These are phyloP conservation scores for Clitopilus passeckerianus DNA, from an alignment of 768 basidiomycete genomes.

Conservation along the genomic window DNA sequence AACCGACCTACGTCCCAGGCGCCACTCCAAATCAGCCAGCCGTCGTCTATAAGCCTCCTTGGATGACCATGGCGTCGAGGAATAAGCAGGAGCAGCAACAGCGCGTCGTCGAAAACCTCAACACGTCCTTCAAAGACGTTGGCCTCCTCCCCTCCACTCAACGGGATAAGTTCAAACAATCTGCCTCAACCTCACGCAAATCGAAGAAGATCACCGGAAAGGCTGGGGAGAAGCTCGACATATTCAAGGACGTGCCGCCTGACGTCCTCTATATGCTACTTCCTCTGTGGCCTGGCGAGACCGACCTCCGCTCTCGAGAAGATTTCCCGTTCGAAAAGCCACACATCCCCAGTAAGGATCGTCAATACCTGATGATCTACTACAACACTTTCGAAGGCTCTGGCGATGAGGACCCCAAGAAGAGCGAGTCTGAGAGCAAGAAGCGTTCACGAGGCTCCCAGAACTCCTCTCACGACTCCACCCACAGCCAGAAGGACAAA, in stretches of 20 bases:
- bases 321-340: conserved; percentile 26
- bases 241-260: conserved; percentile 58
- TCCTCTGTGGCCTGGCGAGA: conserved; percentile 76
- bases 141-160: conserved; percentile 62
- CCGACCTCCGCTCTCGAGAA: conserved; percentile 38
- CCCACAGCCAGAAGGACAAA: conserved; percentile 31
- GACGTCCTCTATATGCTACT: conserved; percentile 80
- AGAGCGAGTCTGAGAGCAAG: conserved; percentile 32
- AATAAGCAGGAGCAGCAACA: conserved; percentile 64
- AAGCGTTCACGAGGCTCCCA: conserved; percentile 37
- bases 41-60: conserved; percentile 38
- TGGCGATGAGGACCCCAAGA: conserved; percentile 16
- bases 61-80: conserved; percentile 63
- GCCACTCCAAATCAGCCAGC: conserved; percentile 18
- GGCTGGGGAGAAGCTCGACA: conserved; percentile 24
- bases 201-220: conserved; percentile 22
- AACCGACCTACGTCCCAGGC: not conserved
- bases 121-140: conserved; percentile 75
- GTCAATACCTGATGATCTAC: conserved; percentile 75
- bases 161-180: conserved; percentile 19
- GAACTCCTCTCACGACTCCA: conserved; percentile 28
- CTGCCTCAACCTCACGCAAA: conserved; percentile 15
- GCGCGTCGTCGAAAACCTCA: conserved; percentile 63
- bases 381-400: conserved; percentile 41
- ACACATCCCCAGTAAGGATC: conserved; percentile 41